These are phyloP conservation scores for Tieghemostelium lacteum DNA, from an alignment of 78 protist species.

Conservation along the genomic window DNA sequence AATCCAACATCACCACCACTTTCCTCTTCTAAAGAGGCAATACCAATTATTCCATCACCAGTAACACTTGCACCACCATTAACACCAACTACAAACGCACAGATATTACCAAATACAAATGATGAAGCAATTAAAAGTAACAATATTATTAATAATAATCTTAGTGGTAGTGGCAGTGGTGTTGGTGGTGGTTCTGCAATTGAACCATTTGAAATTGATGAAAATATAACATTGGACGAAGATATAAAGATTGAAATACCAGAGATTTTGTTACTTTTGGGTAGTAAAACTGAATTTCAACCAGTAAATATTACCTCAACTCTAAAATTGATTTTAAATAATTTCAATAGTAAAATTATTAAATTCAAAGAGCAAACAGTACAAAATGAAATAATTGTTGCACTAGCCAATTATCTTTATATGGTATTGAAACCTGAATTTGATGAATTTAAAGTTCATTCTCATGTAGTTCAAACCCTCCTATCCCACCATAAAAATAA, in stretches of 20 bases:
- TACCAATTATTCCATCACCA: not conserved
- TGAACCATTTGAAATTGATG: not conserved
- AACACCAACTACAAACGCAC: not conserved
- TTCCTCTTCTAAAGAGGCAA: not conserved
- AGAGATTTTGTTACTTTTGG: conserved; percentile 18
- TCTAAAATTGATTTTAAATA: conserved; percentile 6
- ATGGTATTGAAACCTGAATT: conserved; percentile 8
- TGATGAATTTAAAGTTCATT: no score
- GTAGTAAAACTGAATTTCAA: conserved; percentile 41
- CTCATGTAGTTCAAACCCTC: no score
- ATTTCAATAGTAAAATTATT: conserved; percentile 1
- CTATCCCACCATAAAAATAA: no score
- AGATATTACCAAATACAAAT: not conserved
- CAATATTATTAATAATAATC: not conserved
- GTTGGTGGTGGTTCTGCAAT: not conserved
- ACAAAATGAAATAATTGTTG: not conserved
- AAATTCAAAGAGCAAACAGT: not conserved
- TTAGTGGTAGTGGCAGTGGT: no score
- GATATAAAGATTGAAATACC: conserved; percentile 66
- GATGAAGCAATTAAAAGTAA: not conserved
- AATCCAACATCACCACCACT: conserved; percentile 2
- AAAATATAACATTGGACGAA: conserved; percentile 35
- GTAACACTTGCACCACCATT: not conserved
- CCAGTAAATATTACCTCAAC: conserved; percentile 33
- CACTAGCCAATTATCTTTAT: conserved; percentile 2